Evolutionary conservation across 257 asterid species (phyloP).

Genomic region (Paulownia fortunei): DNA sequence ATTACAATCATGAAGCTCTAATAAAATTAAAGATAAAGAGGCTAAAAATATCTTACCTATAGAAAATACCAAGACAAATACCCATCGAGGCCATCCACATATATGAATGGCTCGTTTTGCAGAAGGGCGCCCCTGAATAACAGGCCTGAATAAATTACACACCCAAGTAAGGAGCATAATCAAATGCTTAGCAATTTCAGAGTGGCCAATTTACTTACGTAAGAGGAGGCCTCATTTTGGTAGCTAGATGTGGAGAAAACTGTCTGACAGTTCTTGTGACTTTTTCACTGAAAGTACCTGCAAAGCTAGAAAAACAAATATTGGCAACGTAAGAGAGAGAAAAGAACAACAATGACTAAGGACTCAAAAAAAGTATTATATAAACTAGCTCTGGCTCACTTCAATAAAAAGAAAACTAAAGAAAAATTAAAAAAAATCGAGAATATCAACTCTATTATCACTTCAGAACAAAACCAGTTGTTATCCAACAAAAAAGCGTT

Average conservation of each 20-base stretch:
- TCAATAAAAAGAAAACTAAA: not conserved
- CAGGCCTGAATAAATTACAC: constrained; percentile 69
- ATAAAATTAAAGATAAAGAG: not conserved
- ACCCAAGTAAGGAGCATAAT: constrained; percentile 29
- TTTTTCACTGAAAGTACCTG: constrained; percentile 93
- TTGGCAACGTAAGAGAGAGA: constrained; percentile 36
- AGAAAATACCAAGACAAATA: constrained; percentile 70
- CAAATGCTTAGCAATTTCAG: constrained; percentile 12
- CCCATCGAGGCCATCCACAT: constrained; percentile 97
- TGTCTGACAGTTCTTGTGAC: constrained; percentile 87
- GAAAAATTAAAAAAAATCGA: not conserved
- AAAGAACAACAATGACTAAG: not conserved
- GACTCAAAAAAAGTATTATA: no score
- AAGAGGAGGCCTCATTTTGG: constrained; percentile 97
- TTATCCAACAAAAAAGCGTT: no score
- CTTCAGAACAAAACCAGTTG: not conserved
- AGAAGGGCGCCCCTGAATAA: constrained; percentile 97
- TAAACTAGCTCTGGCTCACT: no score
- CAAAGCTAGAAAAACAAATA: constrained; percentile 69
- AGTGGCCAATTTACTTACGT: constrained; percentile 56
- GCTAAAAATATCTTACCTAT: constrained; percentile 45
- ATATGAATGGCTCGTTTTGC: constrained; percentile 76
- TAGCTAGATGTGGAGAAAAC: constrained; percentile 96
- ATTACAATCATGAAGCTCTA: constrained; percentile 12
- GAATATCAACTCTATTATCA: not conserved